Evolutionary conservation across 805 yeast genomes (phyloP), one percentile per base, ranked within the genome.

Genomic region (Cyberlindnera petersonii): DNA sequence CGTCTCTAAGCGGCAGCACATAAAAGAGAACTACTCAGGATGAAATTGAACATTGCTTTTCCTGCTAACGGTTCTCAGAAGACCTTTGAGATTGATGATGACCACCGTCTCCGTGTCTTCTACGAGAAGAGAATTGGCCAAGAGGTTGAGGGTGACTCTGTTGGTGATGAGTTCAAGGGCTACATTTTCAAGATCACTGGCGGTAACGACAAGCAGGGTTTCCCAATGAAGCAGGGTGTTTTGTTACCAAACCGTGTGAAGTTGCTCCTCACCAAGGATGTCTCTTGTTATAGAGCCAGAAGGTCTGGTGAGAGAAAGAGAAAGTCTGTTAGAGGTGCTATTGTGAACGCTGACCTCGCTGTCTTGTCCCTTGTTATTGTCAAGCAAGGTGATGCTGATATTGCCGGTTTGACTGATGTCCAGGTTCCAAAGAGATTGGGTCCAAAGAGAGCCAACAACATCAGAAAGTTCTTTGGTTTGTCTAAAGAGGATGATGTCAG

Each of bases 201-300:
- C 70, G 98, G 98, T 83, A 93, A 93, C 85, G 98, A 93, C 79
- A 93, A 93, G 79, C 98, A 93, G 80, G 98, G 98, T 79, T 93
- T 93, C 96, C 98, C 98, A 77, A 93, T 94, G 98, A 93, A 89
- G 77, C 98, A 94, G 77, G 98, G 98, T 84, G 98, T 93, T 57
- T 77, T 93, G 82, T 93, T 87, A 79, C 98, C 98, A 75, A 88
- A 94, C 82, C 94, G 98, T 83, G 98, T 93, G 63, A 88, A 86
- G 72, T 82, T 93, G 64, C 81, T 93, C 69, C 79, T 93, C 68
- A 72, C 95, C 60, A 82, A 87, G 75, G 96, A 91, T 66, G 83
- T 77, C 78, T 86, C 97, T 61, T 91, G 98, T 81, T 93, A 93
- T 95, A 91, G 98, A 82, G 94, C 96, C 73, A 93, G 98, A 82